These are phyloP conservation scores for Leptodontidium sp. DNA, from an alignment of 2,329 filamentous ascomycete species.

Conservation along the genomic window DNA sequence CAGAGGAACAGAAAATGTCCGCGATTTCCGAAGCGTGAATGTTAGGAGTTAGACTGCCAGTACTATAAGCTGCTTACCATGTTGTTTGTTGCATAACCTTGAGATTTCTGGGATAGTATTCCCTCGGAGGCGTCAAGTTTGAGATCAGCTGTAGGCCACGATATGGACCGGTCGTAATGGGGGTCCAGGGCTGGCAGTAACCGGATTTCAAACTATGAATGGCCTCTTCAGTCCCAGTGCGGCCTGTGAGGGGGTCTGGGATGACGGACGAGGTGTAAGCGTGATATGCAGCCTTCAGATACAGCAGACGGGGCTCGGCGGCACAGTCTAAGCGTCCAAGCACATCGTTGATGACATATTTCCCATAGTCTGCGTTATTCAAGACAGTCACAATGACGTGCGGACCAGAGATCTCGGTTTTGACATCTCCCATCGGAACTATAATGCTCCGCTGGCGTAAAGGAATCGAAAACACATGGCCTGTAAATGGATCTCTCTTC, in stretches of 20 bases:
- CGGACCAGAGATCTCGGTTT: constrained; percentile 44
- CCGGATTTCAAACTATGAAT: constrained; percentile 58
- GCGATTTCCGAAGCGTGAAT: not conserved
- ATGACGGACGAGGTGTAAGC: constrained; percentile 66
- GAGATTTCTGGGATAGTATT: constrained; percentile 54
- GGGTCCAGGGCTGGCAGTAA: constrained; percentile 47
- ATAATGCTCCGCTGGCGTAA: constrained; percentile 58
- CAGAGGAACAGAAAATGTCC: not conserved
- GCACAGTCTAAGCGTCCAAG: constrained; percentile 65
- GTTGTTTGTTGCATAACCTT: constrained; percentile 53
- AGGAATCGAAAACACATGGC: constrained; percentile 3
- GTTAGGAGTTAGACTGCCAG: not conserved
- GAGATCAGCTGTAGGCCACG: constrained; percentile 28
- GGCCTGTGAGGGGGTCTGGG: constrained; percentile 63
- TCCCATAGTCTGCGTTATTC: constrained; percentile 52
- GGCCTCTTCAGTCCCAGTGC: constrained; percentile 69
- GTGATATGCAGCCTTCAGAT: constrained; percentile 65
- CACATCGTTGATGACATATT: constrained; percentile 61
- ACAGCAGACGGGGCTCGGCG: constrained; percentile 61
- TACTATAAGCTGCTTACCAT: constrained; percentile 50
- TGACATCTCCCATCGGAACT: constrained; percentile 56
- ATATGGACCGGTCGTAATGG: constrained; percentile 22
- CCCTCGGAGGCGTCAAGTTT: constrained; percentile 45
- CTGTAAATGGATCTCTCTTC: not conserved
- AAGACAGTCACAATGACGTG: constrained; percentile 55